phyloP scores from a whole-genome alignment of 2,329 filamentous ascomycete species.

The Metarhizium humberi region DNA sequence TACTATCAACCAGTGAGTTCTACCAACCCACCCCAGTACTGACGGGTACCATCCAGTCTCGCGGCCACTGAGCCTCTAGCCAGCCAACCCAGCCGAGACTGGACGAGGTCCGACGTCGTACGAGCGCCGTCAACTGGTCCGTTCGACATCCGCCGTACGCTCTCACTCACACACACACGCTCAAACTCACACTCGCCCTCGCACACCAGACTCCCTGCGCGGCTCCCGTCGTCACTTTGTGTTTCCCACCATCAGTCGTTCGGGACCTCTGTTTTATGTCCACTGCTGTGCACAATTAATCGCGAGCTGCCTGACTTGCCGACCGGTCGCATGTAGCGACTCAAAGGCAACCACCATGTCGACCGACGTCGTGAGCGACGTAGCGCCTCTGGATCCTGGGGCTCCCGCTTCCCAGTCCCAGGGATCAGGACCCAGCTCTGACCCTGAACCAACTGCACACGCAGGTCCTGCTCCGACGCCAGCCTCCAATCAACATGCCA shows the following conservation, averaged over 20 bases:
- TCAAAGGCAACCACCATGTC: constrained; percentile 39
- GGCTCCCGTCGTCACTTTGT: constrained; percentile 1
- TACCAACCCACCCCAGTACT: no score
- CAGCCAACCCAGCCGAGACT: background rate
- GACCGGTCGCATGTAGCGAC: constrained; percentile 26
- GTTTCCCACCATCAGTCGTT: constrained; percentile 1
- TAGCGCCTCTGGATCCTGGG: constrained; percentile 22
- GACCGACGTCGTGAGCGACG: constrained; percentile 43
- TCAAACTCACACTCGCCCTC: background rate
- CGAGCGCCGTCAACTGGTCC: background rate
- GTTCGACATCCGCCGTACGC: background rate
- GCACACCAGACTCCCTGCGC: constrained; percentile 1
- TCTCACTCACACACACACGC: background rate
- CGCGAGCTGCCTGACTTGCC: constrained; percentile 18
- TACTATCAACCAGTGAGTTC: no score
- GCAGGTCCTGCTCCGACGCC: constrained; percentile 10
- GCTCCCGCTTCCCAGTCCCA: background rate
- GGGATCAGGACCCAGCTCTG: constrained; percentile 17
- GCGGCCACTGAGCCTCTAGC: background rate
- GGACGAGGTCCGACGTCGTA: constrained; percentile 3
- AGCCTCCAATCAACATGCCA: constrained; percentile 14
- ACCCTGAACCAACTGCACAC: constrained; percentile 5
- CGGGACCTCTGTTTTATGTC: background rate
- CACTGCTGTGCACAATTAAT: background rate
- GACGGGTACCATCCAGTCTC: no score